phyloP scores from a whole-genome alignment of 1,139 yeast species.

The Magnusiomyces ingens region DNA sequence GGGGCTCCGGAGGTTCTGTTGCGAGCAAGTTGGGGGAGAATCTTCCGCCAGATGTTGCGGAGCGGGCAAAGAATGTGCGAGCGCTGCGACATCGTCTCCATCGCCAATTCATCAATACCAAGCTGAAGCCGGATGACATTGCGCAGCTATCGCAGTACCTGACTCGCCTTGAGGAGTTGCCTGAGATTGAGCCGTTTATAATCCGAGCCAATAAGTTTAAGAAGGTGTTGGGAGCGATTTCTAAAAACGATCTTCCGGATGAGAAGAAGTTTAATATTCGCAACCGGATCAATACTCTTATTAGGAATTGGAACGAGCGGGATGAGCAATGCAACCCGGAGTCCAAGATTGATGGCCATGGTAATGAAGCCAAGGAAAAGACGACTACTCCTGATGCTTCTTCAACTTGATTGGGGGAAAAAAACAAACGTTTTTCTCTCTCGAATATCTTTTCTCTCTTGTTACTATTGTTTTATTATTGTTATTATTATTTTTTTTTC shows the following conservation, averaged over 20 bases:
- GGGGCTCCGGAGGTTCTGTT: slow-evolving; percentile 1
- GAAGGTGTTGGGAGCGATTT: slow-evolving; percentile 30
- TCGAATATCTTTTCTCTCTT: too few species aligned
- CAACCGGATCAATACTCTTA: slow-evolving; percentile 24
- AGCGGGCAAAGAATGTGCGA: slow-evolving; percentile 22
- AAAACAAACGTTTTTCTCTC: too few species aligned
- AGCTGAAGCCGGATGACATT: slow-evolving; percentile 23
- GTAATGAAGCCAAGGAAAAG: too few species aligned
- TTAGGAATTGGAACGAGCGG: slow-evolving; percentile 26
- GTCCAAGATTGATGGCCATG: too few species aligned
- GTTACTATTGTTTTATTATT: too few species aligned
- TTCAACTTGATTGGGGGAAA: too few species aligned
- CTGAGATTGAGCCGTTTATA: slow-evolving; percentile 32
- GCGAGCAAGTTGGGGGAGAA: slow-evolving; percentile 11
- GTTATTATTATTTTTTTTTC: too few species aligned
- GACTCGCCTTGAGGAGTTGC: slow-evolving; percentile 27
- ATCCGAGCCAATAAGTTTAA: slow-evolving; percentile 33
- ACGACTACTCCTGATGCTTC: too few species aligned
- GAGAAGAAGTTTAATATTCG: slow-evolving; percentile 26
- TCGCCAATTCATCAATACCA: slow-evolving; percentile 28
- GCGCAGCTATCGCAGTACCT: slow-evolving; percentile 24
- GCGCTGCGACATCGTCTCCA: slow-evolving; percentile 31
- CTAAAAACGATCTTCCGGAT: slow-evolving; percentile 25
- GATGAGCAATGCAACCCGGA: neutral
- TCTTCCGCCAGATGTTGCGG: slow-evolving; percentile 22